Evolutionary conservation across 2,329 filamentous ascomycete genomes (phyloP).

Genomic region (Leptographium procerum): DNA sequence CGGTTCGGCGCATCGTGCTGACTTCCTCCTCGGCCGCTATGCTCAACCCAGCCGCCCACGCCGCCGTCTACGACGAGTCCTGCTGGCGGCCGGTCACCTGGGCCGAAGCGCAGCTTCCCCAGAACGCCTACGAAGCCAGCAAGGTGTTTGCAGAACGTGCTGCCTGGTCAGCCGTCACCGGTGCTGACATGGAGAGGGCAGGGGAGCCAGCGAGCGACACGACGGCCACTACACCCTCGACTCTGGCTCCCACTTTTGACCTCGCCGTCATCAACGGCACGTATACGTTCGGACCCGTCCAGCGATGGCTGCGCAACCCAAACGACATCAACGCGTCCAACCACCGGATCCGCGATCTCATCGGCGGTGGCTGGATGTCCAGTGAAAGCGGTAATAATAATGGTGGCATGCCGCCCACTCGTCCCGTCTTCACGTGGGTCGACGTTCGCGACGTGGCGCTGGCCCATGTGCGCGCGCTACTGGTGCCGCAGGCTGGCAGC

Average conservation of each 20-base stretch:
- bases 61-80: conserved; percentile 27
- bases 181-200: conserved; percentile 28
- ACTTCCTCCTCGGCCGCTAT: conserved; percentile 37
- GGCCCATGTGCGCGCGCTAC: conserved; percentile 49
- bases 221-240: not conserved
- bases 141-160: conserved; percentile 56
- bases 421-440: conserved; percentile 45
- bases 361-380: conserved; percentile 42
- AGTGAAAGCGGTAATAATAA: too few relatives aligned
- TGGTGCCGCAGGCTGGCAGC: conserved; percentile 43
- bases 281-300: conserved; percentile 50
- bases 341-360: conserved; percentile 49
- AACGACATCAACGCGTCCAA: conserved; percentile 65
- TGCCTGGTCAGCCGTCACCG: conserved; percentile 49
- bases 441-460: conserved; percentile 51
- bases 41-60: conserved; percentile 24
- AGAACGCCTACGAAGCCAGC: conserved; percentile 24
- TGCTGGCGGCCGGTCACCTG: conserved; percentile 25
- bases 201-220: conserved; percentile 14
- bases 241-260: conserved; percentile 36
- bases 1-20: conserved; percentile 52
- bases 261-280: conserved; percentile 52
- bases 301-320: conserved; percentile 51
- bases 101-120: conserved; percentile 22
- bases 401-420: conserved; percentile 43